Percentiles rank a stretch among this genome's conserved stretches.
phyloP scores from a whole-genome alignment of 1,139 yeast genomes.

The Scheffersomyces titani region DNA sequence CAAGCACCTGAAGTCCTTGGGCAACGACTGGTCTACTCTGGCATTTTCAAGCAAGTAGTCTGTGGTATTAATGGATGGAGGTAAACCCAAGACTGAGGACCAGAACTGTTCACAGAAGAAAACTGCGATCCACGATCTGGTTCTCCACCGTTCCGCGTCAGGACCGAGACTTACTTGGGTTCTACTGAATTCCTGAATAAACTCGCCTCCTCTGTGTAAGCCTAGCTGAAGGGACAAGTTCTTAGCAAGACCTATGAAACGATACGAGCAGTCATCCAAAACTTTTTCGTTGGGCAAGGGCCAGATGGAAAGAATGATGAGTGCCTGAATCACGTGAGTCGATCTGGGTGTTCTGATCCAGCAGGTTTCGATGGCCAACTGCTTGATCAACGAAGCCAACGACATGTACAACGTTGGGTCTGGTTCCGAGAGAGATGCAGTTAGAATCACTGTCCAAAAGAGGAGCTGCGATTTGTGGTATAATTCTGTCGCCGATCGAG shows the following conservation, averaged over 20 bases:
- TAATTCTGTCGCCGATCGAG: conserved; percentile 72
- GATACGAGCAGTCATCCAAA: conserved; percentile 85
- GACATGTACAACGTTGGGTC: conserved; percentile 81
- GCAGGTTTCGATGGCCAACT: conserved; percentile 87
- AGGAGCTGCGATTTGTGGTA: conserved; percentile 81
- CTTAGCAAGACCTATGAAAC: conserved; percentile 87
- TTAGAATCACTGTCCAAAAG: conserved; percentile 88
- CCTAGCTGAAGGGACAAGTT: conserved; percentile 85
- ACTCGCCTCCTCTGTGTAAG: conserved; percentile 85
- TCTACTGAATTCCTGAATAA: conserved; percentile 86
- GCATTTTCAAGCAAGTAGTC: conserved; percentile 84
- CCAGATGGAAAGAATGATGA: conserved; percentile 82
- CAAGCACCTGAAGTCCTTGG: conserved; percentile 70
- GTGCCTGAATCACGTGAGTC: conserved; percentile 89
- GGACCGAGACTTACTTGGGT: conserved; percentile 84
- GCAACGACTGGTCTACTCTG: conserved; percentile 64
- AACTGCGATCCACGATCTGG: conserved; percentile 88
- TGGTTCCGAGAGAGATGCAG: conserved; percentile 85
- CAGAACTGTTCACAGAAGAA: conserved; percentile 89
- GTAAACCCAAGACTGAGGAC: conserved; percentile 86
- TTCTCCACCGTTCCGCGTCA: conserved; percentile 92
- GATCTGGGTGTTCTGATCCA: conserved; percentile 94
- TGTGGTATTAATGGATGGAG: conserved; percentile 77
- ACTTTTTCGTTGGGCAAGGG: conserved; percentile 93
- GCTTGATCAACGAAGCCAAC: conserved; percentile 76